Conservation (phyloP, 106 monocot species). For the Platanthera guangdongensis region DNA sequence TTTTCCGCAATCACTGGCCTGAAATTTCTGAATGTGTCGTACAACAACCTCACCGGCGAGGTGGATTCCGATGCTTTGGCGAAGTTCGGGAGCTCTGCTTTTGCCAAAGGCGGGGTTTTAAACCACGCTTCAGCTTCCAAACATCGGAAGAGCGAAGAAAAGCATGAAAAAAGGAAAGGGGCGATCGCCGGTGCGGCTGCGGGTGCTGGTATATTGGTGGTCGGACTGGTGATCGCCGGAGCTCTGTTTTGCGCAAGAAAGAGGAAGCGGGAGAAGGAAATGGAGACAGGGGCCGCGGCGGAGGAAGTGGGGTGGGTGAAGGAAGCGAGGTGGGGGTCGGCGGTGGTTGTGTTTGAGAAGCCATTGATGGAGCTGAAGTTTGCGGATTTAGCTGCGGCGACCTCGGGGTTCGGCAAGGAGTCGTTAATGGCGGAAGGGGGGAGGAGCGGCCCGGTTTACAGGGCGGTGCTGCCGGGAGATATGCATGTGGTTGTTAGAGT, state of each 20-base stretch:
- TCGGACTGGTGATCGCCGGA: not conserved
- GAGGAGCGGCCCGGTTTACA: slow-evolving; percentile 52
- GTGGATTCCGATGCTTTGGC: slow-evolving; percentile 11
- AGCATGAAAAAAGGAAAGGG: not conserved
- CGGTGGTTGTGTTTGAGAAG: slow-evolving; percentile 79
- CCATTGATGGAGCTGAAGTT: slow-evolving; percentile 79
- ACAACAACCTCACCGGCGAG: slow-evolving; percentile 64
- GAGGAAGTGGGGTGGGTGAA: slow-evolving; percentile 35
- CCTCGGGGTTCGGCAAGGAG: slow-evolving; percentile 75
- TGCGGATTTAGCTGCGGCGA: slow-evolving; percentile 54
- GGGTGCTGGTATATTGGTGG: not conserved
- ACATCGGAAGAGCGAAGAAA: not conserved
- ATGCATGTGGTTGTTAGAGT: slow-evolving; percentile 76
- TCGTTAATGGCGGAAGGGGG: slow-evolving; percentile 59
- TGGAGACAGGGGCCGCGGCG: slow-evolving; percentile 5
- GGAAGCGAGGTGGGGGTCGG: slow-evolving; percentile 35
- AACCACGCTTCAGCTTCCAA: not conserved
- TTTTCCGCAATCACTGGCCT: slow-evolving; percentile 35
- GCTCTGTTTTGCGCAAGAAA: not conserved
- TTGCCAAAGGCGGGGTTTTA: slow-evolving; percentile 29
- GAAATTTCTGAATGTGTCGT: slow-evolving; percentile 59
- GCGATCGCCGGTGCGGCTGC: not conserved
- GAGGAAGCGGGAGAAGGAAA: slow-evolving; percentile 8
- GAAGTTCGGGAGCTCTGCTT: slow-evolving; percentile 62
- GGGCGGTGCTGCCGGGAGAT: slow-evolving; percentile 63